Base-by-base conservation (phyloP, 306 rosid species). In the Aeschynomene evenia region DNA sequence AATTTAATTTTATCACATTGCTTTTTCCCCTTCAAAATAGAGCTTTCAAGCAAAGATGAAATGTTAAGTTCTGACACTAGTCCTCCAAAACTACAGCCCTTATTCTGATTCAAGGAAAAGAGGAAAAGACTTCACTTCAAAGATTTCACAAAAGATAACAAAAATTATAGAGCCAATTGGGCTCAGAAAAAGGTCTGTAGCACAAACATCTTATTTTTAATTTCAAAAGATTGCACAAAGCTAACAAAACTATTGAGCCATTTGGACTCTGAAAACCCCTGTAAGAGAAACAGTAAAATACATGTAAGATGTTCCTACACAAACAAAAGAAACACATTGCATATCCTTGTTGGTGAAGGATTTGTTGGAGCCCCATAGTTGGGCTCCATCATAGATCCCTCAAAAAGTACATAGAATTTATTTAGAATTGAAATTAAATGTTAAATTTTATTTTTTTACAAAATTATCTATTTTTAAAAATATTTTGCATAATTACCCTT, bases 211-310 rank as follows among this genome's bases (percentile, higher is more conserved):
- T 51, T 36, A 10, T 40, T 49, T 50, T 54, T 6, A 31, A 51
- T 45, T n/a, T n/a, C n/a, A n/a, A n/a, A n/a, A n/a, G 34, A 54
- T 50, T 12, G 21, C 33, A 63, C 10, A 57, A 40, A 16, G 34
- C 7, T n/a, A 29, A 31, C 2, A 15, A 67, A 6, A 63, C 16
- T 43, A 42, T 3, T 5, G 2, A 51, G 23, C 33, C 65, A 20
- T 23, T 14, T 61, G 3, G 49, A 12, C 39, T 21, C 37, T 55
- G 55, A 7, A 21, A 43, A 26, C 7, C 3, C 7, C 31, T 31
- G 18, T 43, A 54, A 21, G 52, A 45, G 12, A 58, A 74, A 74
- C n/a, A 31, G 61, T 33, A 16, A 59, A 74, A 75, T 15, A 21
- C 4, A 8, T 6, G 26, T 22, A 40, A 26, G 10, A 73, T 28